Evolutionary conservation across 345 rosid genomes (phyloP).

Genomic region (Leavenworthia alabamica): DNA sequence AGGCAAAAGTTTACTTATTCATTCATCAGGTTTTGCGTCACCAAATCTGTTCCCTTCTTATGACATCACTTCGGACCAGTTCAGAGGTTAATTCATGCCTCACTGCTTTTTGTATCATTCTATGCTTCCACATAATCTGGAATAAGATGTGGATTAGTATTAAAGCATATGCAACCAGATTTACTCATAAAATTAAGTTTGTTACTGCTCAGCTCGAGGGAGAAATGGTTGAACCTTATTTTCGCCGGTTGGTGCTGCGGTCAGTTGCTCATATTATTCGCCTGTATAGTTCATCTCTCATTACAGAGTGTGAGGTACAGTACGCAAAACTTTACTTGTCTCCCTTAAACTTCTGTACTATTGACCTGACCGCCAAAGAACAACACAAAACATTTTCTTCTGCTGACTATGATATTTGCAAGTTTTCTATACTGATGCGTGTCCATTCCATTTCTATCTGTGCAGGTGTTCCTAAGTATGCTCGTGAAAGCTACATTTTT

Average conservation of each 20-base stretch:
- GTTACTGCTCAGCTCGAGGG: slow-evolving; percentile 69
- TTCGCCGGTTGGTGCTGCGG: slow-evolving; percentile 92
- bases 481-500: slow-evolving; percentile 81
- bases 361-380: not conserved
- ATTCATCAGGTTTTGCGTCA: slow-evolving; percentile 72
- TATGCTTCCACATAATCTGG: slow-evolving; percentile 5
- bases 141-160: slow-evolving; percentile 10
- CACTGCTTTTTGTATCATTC: slow-evolving; percentile 2
- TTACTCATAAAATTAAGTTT: slow-evolving; percentile 18
- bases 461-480: slow-evolving; percentile 97
- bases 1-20: slow-evolving; percentile 28
- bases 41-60: slow-evolving; percentile 94
- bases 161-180: not conserved
- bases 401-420: slow-evolving; percentile 4
- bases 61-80: slow-evolving; percentile 94
- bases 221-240: slow-evolving; percentile 91
- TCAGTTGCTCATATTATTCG: slow-evolving; percentile 94
- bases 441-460: slow-evolving; percentile 8
- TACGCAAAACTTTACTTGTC: slow-evolving; percentile 14
- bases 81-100: slow-evolving; percentile 54
- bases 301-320: slow-evolving; percentile 89
- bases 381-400: not conserved
- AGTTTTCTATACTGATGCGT: slow-evolving; percentile 3
- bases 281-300: slow-evolving; percentile 80
- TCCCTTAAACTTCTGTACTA: not conserved